Evolutionary conservation across 139 green algal species (phyloP).

Genomic region (Chlamydomonas eustigma): DNA sequence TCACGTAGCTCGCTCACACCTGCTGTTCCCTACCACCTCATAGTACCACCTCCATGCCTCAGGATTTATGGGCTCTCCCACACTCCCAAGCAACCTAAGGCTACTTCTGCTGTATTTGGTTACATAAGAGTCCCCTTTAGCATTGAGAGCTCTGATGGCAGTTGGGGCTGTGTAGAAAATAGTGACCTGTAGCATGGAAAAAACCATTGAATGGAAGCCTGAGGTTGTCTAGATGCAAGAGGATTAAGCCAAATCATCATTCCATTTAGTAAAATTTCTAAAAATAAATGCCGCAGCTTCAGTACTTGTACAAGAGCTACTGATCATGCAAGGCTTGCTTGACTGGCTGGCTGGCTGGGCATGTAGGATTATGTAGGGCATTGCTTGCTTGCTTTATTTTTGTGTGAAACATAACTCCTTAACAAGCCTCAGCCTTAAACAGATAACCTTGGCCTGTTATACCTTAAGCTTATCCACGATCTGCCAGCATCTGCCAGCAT

Average conservation of each 20-base stretch:
- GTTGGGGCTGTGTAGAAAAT: constrained; percentile 96
- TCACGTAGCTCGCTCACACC: not conserved
- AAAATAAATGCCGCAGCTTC: too few species aligned
- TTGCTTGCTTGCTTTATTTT: too few species aligned
- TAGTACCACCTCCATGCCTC: constrained; percentile 81
- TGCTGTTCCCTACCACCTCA: constrained; percentile 52
- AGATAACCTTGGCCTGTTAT: too few species aligned
- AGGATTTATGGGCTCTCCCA: constrained; percentile 95
- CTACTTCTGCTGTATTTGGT: constrained; percentile 29
- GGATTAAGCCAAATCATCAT: too few species aligned
- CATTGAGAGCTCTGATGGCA: constrained; percentile 83
- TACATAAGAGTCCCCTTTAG: constrained; percentile 66
- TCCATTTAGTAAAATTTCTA: too few species aligned
- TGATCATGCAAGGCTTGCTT: too few species aligned
- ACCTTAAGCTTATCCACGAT: constrained; percentile 86
- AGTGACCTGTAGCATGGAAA: constrained; percentile 36
- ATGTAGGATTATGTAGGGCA: too few species aligned
- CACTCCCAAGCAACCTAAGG: constrained; percentile 84
- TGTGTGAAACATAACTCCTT: too few species aligned
- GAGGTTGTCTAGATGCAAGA: too few species aligned
- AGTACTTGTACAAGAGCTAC: too few species aligned
- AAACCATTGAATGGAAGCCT: not conserved
- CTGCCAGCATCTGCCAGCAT: constrained; percentile 81
- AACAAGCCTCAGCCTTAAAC: too few species aligned
- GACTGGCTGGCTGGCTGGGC: too few species aligned